A percentile compares a stretch with the other conserved stretches of the same genome.
Conservation (phyloP, 1,139 yeast genomes). For the Geotrichum fermentans region DNA sequence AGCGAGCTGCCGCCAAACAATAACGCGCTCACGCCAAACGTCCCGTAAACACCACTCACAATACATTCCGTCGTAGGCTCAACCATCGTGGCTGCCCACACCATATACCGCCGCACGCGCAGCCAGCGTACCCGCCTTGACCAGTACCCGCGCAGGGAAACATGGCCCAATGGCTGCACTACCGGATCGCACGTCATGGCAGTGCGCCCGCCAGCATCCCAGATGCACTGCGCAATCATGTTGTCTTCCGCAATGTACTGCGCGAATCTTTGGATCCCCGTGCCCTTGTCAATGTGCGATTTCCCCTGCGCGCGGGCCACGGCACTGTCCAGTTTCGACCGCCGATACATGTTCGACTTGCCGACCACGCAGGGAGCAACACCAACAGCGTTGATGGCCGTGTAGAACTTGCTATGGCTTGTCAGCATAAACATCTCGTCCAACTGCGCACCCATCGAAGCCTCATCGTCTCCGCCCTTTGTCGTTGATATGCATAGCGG, state of each 20-base stretch:
- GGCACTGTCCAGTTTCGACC: slow-evolving; percentile 62
- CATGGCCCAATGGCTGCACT: slow-evolving; percentile 64
- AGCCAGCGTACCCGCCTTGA: slow-evolving; percentile 76
- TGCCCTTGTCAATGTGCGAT: slow-evolving; percentile 21
- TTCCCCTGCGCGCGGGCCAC: slow-evolving; percentile 35
- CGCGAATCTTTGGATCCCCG: slow-evolving; percentile 68
- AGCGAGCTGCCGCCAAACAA: slow-evolving; percentile 27
- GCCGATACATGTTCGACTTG: slow-evolving; percentile 72
- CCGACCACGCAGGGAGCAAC: slow-evolving; percentile 92
- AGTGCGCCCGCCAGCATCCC: slow-evolving; percentile 72
- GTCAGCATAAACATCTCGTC: slow-evolving; percentile 85
- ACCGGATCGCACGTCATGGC: slow-evolving; percentile 76
- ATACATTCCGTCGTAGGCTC: slow-evolving; percentile 85
- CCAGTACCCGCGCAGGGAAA: slow-evolving; percentile 50
- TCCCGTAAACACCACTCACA: slow-evolving; percentile 59
- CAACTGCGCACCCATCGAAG: slow-evolving; percentile 56
- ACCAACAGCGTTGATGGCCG: slow-evolving; percentile 65
- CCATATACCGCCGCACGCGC: slow-evolving; percentile 87
- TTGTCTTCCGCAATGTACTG: slow-evolving; percentile 87
- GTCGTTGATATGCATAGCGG: slow-evolving; percentile 59
- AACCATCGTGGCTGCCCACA: slow-evolving; percentile 70
- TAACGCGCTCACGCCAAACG: slow-evolving; percentile 53
- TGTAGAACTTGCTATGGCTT: slow-evolving; percentile 80
- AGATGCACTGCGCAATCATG: slow-evolving; percentile 82
- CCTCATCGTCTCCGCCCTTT: no score